Conservation (phyloP, 2,329 filamentous ascomycete species). For the Endoconidiophora laricicola region DNA sequence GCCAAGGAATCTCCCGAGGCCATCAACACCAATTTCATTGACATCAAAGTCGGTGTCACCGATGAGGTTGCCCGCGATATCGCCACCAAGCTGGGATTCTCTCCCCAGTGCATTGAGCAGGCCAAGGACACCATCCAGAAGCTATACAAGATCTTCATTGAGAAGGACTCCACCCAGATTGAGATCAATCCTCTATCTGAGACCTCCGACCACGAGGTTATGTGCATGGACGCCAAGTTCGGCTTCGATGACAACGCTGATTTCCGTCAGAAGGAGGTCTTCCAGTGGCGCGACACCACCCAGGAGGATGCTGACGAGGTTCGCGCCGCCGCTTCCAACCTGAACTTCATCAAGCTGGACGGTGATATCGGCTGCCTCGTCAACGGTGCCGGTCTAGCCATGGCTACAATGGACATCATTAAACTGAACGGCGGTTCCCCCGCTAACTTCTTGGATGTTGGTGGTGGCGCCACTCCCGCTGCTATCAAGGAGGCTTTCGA, state of each 20-base stretch:
- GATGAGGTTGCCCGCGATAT: conserved; percentile 87
- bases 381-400: conserved; percentile 96
- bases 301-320: conserved; percentile 98
- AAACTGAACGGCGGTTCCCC: conserved; percentile 94
- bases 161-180: conserved; percentile 97
- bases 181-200: conserved; percentile 99
- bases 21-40: conserved; percentile 82
- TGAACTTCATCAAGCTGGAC: conserved; percentile 99
- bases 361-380: conserved; percentile 98
- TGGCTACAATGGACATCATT: conserved; percentile 99
- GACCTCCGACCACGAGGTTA: conserved; percentile 93
- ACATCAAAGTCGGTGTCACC: conserved; percentile 89
- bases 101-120: conserved; percentile 89
- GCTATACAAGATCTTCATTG: conserved; percentile 95
- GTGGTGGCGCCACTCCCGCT: conserved; percentile 88
- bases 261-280: conserved; percentile 94
- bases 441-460: conserved; percentile 98
- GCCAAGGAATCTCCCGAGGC: conserved; percentile 95
- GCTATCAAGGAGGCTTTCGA: conserved; percentile 97
- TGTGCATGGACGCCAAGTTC: conserved; percentile 99
- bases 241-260: conserved; percentile 98
- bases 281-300: conserved; percentile 79
- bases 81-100: conserved; percentile 86
- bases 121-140: conserved; percentile 96
- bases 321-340: conserved; percentile 78